phyloP scores from a whole-genome alignment of 805 yeast species.

The Saturnispora sanitii region DNA sequence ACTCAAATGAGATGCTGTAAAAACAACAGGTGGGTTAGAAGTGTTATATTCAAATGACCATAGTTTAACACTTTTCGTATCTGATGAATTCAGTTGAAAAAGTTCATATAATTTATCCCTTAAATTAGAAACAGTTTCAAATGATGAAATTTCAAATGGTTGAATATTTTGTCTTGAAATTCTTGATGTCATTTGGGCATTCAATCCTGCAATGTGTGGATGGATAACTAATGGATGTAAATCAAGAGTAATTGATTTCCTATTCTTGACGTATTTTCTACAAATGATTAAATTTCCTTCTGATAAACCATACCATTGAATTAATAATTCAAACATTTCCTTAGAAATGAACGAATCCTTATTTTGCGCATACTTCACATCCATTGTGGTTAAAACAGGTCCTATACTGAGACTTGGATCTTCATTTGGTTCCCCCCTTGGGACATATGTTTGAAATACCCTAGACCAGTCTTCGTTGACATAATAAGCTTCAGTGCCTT shows the following conservation, averaged over 20 bases:
- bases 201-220: constrained; percentile 23
- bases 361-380: too few relatives aligned
- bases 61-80: constrained; percentile 13
- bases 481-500: constrained; percentile 41
- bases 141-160: constrained; percentile 27
- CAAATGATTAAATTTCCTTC: constrained; percentile 29
- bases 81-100: constrained; percentile 16
- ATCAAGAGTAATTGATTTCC: constrained; percentile 20
- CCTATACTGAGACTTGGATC: constrained; percentile 29
- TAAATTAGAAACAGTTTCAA: constrained; percentile 24
- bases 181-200: background rate
- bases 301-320: constrained; percentile 45
- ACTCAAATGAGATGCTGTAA: constrained; percentile 15
- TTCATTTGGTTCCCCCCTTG: too few relatives aligned
- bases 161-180: constrained; percentile 1
- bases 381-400: constrained; percentile 38
- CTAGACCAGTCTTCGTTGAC: constrained; percentile 39
- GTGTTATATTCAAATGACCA: constrained; percentile 19
- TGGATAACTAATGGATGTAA: constrained; percentile 18
- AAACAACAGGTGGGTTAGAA: constrained; percentile 14
- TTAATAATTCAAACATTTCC: constrained; percentile 34
- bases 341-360: constrained; percentile 37
- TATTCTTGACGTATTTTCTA: constrained; percentile 27
- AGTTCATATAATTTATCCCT: constrained; percentile 15
- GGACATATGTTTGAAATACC: too few relatives aligned